Evolutionary conservation across 1,284 basidiomycete species (phyloP).

Genomic region (Irpex rosettiformis): DNA sequence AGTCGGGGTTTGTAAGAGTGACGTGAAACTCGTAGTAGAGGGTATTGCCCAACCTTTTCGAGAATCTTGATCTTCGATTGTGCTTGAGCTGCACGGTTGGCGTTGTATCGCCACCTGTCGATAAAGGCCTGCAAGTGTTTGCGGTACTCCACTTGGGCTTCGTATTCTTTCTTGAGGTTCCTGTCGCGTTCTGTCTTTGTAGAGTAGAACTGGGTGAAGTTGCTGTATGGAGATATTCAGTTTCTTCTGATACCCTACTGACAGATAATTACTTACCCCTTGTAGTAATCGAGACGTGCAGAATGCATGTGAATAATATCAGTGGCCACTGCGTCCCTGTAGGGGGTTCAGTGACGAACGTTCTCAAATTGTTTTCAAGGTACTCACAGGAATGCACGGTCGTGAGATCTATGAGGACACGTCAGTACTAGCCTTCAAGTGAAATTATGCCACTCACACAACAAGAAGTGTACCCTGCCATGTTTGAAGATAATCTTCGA

Average conservation of each 20-base stretch:
- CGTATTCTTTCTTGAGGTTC: constrained; percentile 92
- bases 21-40: not conserved
- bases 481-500: constrained; percentile 96
- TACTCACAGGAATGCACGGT: constrained; percentile 89
- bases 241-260: too few species aligned
- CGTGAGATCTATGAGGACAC: constrained; percentile 72
- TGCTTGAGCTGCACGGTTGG: constrained; percentile 65
- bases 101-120: constrained; percentile 94
- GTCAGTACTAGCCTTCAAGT: constrained; percentile 7
- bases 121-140: constrained; percentile 97
- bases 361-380: not conserved
- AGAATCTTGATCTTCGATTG: constrained; percentile 94
- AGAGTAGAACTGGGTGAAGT: constrained; percentile 98
- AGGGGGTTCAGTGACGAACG: not conserved
- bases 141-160: constrained; percentile 92
- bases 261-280: constrained; percentile 52
- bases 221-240: too few species aligned
- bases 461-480: constrained; percentile 95
- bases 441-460: constrained; percentile 55
- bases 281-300: constrained; percentile 91
- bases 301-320: constrained; percentile 98
- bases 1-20: not conserved
- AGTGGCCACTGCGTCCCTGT: constrained; percentile 88
- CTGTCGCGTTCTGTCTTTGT: constrained; percentile 94
- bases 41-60: constrained; percentile 64